Percentiles rank a stretch among this genome's conserved stretches.
Conservation (phyloP, 768 basidiomycete genomes). For the Termitomyces sp. region DNA sequence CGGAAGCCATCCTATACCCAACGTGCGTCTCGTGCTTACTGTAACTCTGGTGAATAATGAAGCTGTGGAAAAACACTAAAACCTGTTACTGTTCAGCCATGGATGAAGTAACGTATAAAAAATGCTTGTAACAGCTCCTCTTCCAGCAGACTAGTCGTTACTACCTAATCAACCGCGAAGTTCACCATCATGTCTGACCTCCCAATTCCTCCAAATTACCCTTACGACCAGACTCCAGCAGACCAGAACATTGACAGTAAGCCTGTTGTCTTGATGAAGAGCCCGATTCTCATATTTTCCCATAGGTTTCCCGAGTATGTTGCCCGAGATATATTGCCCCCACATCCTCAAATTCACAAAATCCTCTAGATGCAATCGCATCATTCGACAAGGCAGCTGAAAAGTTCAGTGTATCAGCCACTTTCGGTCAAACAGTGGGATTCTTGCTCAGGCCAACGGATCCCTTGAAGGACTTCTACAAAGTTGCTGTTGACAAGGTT, state of each 20-base stretch:
- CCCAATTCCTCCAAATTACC: neutral
- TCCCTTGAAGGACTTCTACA: neutral
- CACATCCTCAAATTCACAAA: neutral
- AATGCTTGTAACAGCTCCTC: too few relatives aligned
- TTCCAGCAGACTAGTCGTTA: neutral
- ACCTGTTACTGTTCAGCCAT: neutral
- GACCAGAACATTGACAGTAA: neutral
- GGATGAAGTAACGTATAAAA: neutral
- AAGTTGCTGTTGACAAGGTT: neutral
- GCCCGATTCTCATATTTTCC: neutral
- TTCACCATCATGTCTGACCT: neutral
- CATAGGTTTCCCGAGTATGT: neutral
- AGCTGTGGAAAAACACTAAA: neutral
- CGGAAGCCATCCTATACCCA: too few relatives aligned
- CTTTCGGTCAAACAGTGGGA: neutral
- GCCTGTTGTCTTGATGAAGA: neutral
- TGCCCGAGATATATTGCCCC: neutral
- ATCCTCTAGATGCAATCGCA: neutral
- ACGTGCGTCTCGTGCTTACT: neutral
- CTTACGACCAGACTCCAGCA: neutral
- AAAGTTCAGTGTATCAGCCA: neutral
- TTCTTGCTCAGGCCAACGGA: neutral
- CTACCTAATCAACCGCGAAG: neutral
- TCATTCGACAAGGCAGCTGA: neutral
- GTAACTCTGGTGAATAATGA: neutral